Evolutionary conservation across 441 rosid species (phyloP).

Genomic region (Sinapis alba): DNA sequence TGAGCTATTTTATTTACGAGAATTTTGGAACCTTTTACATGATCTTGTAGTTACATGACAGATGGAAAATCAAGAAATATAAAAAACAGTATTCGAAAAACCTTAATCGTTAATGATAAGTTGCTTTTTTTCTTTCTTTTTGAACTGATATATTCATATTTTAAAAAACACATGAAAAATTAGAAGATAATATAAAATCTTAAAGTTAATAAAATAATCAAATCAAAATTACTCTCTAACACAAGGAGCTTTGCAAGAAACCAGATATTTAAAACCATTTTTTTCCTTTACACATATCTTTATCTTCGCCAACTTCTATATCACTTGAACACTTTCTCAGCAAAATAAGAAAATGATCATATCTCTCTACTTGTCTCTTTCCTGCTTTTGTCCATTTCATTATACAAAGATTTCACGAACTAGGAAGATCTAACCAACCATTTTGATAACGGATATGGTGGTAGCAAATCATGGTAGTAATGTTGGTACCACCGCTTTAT

Average conservation of each 20-base stretch:
- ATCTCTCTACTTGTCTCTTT: constrained; percentile 3
- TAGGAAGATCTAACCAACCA: constrained; percentile 18
- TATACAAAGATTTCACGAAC: background rate
- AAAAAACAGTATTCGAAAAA: background rate
- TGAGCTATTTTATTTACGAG: constrained; percentile 16
- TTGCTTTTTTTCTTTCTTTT: too few species aligned
- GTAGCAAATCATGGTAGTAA: constrained; percentile 13
- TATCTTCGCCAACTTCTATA: background rate
- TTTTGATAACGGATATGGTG: constrained; percentile 12
- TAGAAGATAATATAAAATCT: background rate
- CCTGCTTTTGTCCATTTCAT: constrained; percentile 6
- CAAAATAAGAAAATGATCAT: constrained; percentile 22
- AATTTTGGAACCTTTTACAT: constrained; percentile 20
- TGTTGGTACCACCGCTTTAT: background rate
- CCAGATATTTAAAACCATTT: background rate
- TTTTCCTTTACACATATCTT: background rate
- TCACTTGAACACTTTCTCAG: constrained; percentile 17
- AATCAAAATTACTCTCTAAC: background rate
- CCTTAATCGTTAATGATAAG: background rate
- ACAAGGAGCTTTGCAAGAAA: constrained; percentile 27
- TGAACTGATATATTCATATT: background rate
- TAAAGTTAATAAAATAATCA: background rate
- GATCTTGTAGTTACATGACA: constrained; percentile 32
- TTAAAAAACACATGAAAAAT: too few species aligned
- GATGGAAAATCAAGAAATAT: background rate